Evolutionary conservation across 345 rosid genomes (phyloP).

Genomic region (Heritiera littoralis): DNA sequence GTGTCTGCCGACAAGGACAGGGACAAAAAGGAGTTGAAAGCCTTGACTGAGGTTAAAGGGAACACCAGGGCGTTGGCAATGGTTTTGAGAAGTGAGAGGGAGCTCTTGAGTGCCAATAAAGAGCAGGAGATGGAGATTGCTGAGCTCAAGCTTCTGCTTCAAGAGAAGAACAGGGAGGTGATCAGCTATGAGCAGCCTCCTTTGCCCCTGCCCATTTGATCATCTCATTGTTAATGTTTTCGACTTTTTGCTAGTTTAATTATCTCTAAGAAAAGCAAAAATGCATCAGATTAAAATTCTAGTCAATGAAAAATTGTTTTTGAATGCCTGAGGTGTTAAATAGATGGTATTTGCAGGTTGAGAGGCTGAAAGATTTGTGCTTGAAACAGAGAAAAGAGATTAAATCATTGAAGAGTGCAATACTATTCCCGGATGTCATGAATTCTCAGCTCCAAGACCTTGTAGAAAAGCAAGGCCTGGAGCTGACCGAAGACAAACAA

Average conservation of each 20-base stretch:
- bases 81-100: conserved; percentile 90
- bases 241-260: background rate
- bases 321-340: background rate
- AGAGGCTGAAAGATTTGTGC: conserved; percentile 89
- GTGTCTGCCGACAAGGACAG: conserved; percentile 26
- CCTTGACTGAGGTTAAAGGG: conserved; percentile 70
- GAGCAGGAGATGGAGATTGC: conserved; percentile 65
- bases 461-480: conserved; percentile 60
- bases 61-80: conserved; percentile 80
- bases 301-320: background rate
- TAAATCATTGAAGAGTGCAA: conserved; percentile 65
- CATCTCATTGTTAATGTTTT: background rate
- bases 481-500: conserved; percentile 76
- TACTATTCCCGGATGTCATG: conserved; percentile 76
- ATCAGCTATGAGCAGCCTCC: background rate
- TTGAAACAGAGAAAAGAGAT: conserved; percentile 90
- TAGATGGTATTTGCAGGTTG: conserved; percentile 56
- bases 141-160: conserved; percentile 52
- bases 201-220: background rate
- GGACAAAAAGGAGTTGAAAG: conserved; percentile 52
- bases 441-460: conserved; percentile 55
- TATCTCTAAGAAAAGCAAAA: background rate
- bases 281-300: background rate
- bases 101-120: conserved; percentile 72
- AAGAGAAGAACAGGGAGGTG: conserved; percentile 74